Conservation (phyloP, 441 rosid genomes). For the Gossypium aridum region DNA sequence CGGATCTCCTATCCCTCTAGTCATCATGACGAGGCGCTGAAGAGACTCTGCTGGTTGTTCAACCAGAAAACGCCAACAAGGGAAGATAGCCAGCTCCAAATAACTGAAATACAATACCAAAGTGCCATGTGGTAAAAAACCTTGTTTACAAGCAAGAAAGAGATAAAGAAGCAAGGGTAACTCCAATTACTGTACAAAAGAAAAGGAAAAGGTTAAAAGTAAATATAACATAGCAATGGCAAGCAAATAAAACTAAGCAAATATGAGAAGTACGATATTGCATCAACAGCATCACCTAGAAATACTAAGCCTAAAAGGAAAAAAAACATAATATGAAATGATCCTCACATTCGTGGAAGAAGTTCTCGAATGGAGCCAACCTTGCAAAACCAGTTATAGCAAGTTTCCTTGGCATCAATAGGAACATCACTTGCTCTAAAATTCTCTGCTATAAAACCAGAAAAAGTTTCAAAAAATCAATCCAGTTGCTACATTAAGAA, state of each 20-base stretch:
- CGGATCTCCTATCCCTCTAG: slow-evolving; percentile 86
- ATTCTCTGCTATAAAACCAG: slow-evolving; percentile 49
- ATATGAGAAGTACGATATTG: not conserved
- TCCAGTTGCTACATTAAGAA: not conserved
- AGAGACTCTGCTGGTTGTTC: slow-evolving; percentile 49
- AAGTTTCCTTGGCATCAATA: slow-evolving; percentile 81
- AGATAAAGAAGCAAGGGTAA: slow-evolving; percentile 3
- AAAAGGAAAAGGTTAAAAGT: not conserved
- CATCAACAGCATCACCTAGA: not conserved
- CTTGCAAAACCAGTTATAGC: slow-evolving; percentile 92
- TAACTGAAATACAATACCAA: slow-evolving; percentile 43
- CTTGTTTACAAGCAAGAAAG: slow-evolving; percentile 6
- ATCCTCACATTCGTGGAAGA: slow-evolving; percentile 84
- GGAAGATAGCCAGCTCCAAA: slow-evolving; percentile 81
- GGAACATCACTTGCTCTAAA: slow-evolving; percentile 60
- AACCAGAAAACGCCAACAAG: slow-evolving; percentile 78
- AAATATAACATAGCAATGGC: not conserved
- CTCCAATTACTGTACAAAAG: not conserved
- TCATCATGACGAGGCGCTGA: slow-evolving; percentile 71
- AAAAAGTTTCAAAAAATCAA: not conserved
- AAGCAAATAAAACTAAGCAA: not conserved
- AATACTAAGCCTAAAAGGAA: not conserved
- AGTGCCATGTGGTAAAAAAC: not conserved
- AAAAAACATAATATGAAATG: slow-evolving; percentile 13
- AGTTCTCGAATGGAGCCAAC: slow-evolving; percentile 80